These are phyloP conservation scores for Tolypocladium paradoxum DNA, from an alignment of 2,329 filamentous ascomycete species.

Conservation along the genomic window DNA sequence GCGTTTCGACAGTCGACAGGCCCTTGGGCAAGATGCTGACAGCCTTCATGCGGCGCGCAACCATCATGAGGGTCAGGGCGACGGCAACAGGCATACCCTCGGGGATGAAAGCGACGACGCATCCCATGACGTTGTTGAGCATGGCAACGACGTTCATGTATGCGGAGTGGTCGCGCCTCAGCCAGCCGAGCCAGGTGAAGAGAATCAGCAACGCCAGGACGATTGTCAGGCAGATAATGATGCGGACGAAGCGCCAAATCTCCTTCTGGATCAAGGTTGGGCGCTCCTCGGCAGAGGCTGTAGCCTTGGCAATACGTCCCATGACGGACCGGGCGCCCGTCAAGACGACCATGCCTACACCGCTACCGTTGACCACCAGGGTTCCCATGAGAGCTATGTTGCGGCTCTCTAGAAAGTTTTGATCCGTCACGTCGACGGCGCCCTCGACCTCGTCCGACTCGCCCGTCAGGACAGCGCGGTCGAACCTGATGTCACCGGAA, in stretches of 20 bases:
- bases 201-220: slow-evolving; percentile 28
- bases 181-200: slow-evolving; percentile 33
- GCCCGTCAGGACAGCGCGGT: slow-evolving; percentile 29
- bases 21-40: slow-evolving; percentile 31
- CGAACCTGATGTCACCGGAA: slow-evolving; percentile 31
- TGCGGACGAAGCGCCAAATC: slow-evolving; percentile 31
- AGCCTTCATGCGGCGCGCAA: slow-evolving; percentile 30
- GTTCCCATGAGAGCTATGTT: slow-evolving; percentile 34
- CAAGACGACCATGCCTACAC: slow-evolving; percentile 27
- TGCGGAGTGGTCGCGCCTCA: slow-evolving; percentile 21
- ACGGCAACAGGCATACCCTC: slow-evolving; percentile 30
- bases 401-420: slow-evolving; percentile 30
- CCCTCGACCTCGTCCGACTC: slow-evolving; percentile 31
- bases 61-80: slow-evolving; percentile 29
- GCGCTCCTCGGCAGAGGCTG: slow-evolving; percentile 23
- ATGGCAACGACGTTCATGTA: slow-evolving; percentile 32
- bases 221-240: slow-evolving; percentile 29
- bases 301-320: slow-evolving; percentile 28
- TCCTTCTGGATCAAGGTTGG: slow-evolving; percentile 29
- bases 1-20: slow-evolving; percentile 29
- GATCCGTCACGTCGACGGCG: slow-evolving; percentile 25
- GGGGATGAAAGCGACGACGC: slow-evolving; percentile 27
- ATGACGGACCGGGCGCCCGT: slow-evolving; percentile 29
- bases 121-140: slow-evolving; percentile 35
- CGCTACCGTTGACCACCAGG: slow-evolving; percentile 28